A percentile compares a stretch with the other conserved stretches of the same genome.
phyloP scores from a whole-genome alignment of 2,329 filamentous ascomycete species.

The Penicillium griseofulvum region DNA sequence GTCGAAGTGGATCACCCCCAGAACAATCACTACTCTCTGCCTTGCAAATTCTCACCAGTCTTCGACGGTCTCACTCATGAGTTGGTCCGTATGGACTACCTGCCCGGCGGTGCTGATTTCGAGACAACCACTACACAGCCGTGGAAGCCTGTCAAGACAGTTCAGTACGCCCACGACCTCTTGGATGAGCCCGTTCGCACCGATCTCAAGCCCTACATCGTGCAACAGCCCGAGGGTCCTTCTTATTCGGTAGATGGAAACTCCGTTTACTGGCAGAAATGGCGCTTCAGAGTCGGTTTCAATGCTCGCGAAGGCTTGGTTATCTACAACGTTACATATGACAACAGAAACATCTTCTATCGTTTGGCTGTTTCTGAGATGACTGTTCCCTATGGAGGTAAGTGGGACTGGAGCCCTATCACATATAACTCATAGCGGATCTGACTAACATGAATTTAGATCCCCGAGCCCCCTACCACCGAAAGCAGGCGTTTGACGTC shows the following conservation, averaged over 20 bases:
- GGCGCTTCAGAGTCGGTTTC: slow-evolving; percentile 61
- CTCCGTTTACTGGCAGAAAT: slow-evolving; percentile 64
- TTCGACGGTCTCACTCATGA: slow-evolving; percentile 62
- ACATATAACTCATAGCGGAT: neutral
- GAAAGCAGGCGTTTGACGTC: slow-evolving; percentile 68
- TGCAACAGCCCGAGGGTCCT: slow-evolving; percentile 63
- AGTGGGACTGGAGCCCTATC: neutral
- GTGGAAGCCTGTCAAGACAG: slow-evolving; percentile 55
- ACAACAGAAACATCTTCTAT: slow-evolving; percentile 64
- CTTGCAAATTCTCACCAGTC: slow-evolving; percentile 38
- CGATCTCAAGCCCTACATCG: slow-evolving; percentile 63
- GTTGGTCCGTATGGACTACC: slow-evolving; percentile 65
- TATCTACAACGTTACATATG: slow-evolving; percentile 64
- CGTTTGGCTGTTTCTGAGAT: slow-evolving; percentile 66
- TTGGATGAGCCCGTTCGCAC: slow-evolving; percentile 60
- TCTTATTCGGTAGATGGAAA: slow-evolving; percentile 60
- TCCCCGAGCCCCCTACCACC: slow-evolving; percentile 65
- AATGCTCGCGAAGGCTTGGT: slow-evolving; percentile 66
- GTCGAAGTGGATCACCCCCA: slow-evolving; percentile 35
- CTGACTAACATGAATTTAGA: slow-evolving; percentile 53
- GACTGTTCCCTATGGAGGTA: slow-evolving; percentile 51
- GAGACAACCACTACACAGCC: slow-evolving; percentile 55
- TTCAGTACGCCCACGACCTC: slow-evolving; percentile 60
- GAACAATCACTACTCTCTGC: slow-evolving; percentile 39
- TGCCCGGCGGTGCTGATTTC: slow-evolving; percentile 66